Evolutionary conservation across 331 rosid genomes (phyloP), one percentile per base, ranked within the genome.

Genomic region (Arachis monticola): DNA sequence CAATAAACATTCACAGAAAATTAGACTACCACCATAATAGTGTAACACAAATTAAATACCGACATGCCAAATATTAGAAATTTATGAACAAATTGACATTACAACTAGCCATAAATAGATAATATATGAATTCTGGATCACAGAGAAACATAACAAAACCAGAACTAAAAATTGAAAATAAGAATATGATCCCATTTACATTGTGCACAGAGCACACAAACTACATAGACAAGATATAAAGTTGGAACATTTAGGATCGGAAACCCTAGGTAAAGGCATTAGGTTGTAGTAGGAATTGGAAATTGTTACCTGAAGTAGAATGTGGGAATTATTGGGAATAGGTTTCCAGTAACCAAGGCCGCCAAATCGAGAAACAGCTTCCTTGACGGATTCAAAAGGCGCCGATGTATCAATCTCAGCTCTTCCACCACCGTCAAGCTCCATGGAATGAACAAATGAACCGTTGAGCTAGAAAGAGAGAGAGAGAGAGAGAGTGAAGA

Each of bases 321-420:
- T 35, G 63, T 74, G 85, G 56, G 64, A 47, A 58, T n/a, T 64
- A 58, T 1, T 11, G 7, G 32, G 76, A 35, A 81, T 68, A 77
- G 96, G 97, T 67, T 81, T 93, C 96, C 97, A 93, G 76, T 78
- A 86, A 38, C 98, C 98, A 30, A 89, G 31, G 64, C 97, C 97
- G 0, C 92, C 98, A 61, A 93, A 93, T 64, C 93, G 87, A 48
- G 71, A 79, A 11, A 85, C 98, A 1, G 97, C 98, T 63, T 93
- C 97, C 77, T 79, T 91, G 38, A 93, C 98, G 2, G 98, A 93
- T 31, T 91, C 93, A 62, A 93, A 93, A 8, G 98, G 98, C 40
- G 89, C 98, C 10, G 98, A 91, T 2, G 97, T 93, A 67, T 93
- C 98, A 62, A 93, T 84, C 93, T 88, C 97, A 14, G 91, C 89